These are phyloP conservation scores for Starmerella potacharoeniae DNA, from an alignment of 805 yeast genomes.

Conservation along the genomic window DNA sequence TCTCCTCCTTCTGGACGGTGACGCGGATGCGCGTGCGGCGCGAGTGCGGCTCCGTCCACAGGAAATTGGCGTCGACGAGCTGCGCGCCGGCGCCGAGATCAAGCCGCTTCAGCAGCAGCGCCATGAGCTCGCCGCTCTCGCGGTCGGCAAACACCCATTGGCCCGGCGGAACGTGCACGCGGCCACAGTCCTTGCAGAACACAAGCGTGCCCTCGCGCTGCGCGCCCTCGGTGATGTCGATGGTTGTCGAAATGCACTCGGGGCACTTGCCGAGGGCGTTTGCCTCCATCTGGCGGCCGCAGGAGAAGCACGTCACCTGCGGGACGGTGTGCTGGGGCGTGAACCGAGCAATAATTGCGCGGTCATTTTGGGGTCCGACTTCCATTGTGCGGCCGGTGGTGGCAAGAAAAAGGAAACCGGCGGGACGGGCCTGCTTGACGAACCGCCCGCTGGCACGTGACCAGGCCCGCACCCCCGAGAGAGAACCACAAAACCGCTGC, in stretches of 20 bases:
- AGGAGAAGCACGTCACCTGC: constrained; percentile 84
- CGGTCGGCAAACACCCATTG: constrained; percentile 85
- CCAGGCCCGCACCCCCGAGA: too few species aligned
- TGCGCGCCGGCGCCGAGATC: constrained; percentile 72
- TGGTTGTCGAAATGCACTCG: constrained; percentile 84
- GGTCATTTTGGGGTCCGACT: not conserved
- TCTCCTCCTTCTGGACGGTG: constrained; percentile 94
- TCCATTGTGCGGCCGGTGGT: constrained; percentile 6
- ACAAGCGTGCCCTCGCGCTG: constrained; percentile 75
- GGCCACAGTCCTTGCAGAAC: constrained; percentile 91
- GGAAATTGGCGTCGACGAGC: constrained; percentile 82
- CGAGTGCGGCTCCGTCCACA: constrained; percentile 99
- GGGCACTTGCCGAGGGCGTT: constrained; percentile 90
- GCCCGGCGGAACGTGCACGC: constrained; percentile 82
- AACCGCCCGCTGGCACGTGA: too few species aligned
- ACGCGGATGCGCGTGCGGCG: constrained; percentile 83
- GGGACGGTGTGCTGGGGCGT: constrained; percentile 40
- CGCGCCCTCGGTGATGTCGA: constrained; percentile 81
- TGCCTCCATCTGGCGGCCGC: constrained; percentile 95
- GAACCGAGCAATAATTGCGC: constrained; percentile 22
- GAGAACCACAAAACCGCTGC: too few species aligned
- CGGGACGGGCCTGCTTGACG: not conserved
- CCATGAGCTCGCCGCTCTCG: constrained; percentile 79
- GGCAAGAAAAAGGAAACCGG: not conserved
- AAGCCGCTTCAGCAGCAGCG: constrained; percentile 72